Conservation (phyloP, 2,329 filamentous ascomycete species). For the Aspergillus neoniger region DNA sequence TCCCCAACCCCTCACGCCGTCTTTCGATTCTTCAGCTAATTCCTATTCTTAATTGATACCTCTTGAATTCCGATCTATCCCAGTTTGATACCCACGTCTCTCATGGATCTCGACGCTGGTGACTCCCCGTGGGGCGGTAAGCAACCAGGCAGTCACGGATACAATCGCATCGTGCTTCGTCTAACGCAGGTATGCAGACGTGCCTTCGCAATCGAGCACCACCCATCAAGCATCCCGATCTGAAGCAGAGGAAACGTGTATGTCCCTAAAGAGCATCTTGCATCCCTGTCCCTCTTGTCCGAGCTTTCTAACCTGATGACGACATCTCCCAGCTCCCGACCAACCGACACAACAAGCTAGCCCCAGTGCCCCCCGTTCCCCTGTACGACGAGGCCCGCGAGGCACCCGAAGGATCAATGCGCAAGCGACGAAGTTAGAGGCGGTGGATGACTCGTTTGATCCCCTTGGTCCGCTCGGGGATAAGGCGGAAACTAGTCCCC, state of each 20-base stretch:
- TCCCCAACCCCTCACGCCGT: neutral
- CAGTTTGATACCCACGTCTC: neutral
- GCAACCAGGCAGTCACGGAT: conserved; percentile 31
- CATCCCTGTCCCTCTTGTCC: neutral
- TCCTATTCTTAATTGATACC: neutral
- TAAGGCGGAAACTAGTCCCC: conserved; percentile 35
- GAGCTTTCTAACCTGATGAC: conserved; percentile 14
- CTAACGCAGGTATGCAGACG: conserved; percentile 41
- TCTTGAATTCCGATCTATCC: neutral
- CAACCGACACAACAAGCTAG: conserved; percentile 38
- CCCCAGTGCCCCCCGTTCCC: conserved; percentile 49
- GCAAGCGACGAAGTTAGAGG: conserved; percentile 64
- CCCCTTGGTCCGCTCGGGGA: conserved; percentile 63
- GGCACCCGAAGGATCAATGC: conserved; percentile 60
- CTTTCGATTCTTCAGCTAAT: neutral
- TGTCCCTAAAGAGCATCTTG: conserved; percentile 5
- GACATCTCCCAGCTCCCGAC: conserved; percentile 26
- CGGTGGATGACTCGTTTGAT: conserved; percentile 63
- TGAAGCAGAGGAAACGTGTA: conserved; percentile 37
- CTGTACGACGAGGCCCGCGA: conserved; percentile 53
- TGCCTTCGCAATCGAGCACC: conserved; percentile 46
- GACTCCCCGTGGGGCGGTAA: conserved; percentile 55
- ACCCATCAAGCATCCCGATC: conserved; percentile 29
- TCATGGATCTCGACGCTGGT: conserved; percentile 46
- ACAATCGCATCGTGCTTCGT: conserved; percentile 24